These are phyloP conservation scores for Coffea eugenioides DNA, from an alignment of 257 asterid genomes.

Conservation along the genomic window DNA sequence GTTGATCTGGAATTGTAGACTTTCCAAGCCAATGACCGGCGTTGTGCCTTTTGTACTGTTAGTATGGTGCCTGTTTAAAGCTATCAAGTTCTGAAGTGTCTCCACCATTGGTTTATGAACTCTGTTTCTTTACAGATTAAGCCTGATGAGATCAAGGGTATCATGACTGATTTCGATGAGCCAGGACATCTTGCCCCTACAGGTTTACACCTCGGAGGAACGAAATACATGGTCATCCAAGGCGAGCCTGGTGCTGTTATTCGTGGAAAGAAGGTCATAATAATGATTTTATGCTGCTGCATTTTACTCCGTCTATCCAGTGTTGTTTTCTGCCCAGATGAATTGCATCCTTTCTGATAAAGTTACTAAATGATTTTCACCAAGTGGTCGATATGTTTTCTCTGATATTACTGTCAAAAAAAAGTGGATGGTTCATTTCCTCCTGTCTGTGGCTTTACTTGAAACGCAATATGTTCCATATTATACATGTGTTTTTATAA, in stretches of 20 bases:
- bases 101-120: neutral
- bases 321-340: neutral
- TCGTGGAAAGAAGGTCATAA: constrained; percentile 51
- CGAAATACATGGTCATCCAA: constrained; percentile 57
- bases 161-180: constrained; percentile 43
- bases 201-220: constrained; percentile 41
- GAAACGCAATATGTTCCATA: neutral
- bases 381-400: too few species aligned
- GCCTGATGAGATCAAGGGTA: constrained; percentile 44
- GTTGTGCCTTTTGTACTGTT: too few species aligned
- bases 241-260: constrained; percentile 55
- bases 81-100: neutral
- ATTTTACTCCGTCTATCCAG: neutral
- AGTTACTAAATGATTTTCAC: too few species aligned
- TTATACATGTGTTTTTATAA: neutral
- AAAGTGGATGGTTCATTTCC: neutral
- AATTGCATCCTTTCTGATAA: neutral
- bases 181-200: constrained; percentile 54
- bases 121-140: constrained; percentile 28
- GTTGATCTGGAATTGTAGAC: too few species aligned
- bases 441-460: neutral
- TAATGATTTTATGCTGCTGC: neutral
- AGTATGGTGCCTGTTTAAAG: neutral
- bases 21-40: too few species aligned
- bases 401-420: neutral